Base-by-base conservation (phyloP, 2,329 filamentous ascomycete species). In the Aspergillus uvarum region DNA sequence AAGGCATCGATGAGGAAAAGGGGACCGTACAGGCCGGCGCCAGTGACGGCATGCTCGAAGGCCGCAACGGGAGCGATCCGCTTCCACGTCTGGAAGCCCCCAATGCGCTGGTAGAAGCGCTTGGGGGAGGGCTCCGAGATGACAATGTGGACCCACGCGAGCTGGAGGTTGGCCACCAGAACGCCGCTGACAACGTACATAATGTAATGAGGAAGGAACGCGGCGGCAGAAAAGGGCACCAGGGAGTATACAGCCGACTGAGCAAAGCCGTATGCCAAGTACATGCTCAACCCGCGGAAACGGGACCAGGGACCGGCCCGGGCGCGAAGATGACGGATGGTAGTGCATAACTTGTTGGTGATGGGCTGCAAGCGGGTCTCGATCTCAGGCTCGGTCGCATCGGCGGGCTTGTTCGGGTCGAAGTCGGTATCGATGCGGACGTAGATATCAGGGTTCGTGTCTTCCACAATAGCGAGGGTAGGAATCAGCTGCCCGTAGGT, bases 141-240 rank as follows among this genome's bases (percentile, higher is more conserved):
- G 72, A 96, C 86, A 69, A 90, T 88, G 75, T 96, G 92, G 3
- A 92, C 90, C 92, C 92, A 96, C 56, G 86, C 84, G 66, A 93
- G 85, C 73, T 86, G 84, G 60, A 94, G 75, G 69, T 89, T 89
- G 42, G 89, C 84, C 32, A 90, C 80, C 21, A 84, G 74, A 22
- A 94, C 74, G 54, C 84, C 81, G 26, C 85, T 81, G 47, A 89
- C 59, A 53, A 88, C 81, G 56, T 81, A 81, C 56, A 80, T 79
- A 57, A 90, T 44, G 26, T 78, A 72, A 68, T 77, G 64, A 64
- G 77, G 70, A 56, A 87, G 65, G 54, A 79, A 70, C 59, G 79
- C 65, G 22, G 47, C 21, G 6, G 47, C 35, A 2, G 54, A 22
- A 60, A 65, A 47, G 53, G 71, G 54, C 77, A 70, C 67, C 32